phyloP scores from a whole-genome alignment of 208 protist genomes.

The Porcisia hertigi region DNA sequence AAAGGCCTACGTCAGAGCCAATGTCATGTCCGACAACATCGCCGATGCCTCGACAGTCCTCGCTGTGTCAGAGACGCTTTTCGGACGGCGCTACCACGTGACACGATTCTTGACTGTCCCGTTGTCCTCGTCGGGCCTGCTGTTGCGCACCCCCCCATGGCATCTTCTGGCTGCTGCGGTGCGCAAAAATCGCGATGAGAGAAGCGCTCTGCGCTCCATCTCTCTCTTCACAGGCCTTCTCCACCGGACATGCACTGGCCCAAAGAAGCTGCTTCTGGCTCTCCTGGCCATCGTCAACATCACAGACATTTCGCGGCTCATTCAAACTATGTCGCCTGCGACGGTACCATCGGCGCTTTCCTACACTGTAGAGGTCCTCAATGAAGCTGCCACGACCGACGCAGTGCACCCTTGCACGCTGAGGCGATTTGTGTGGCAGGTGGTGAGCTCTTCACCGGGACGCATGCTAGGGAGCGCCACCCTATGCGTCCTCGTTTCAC shows the following conservation, averaged over 20 bases:
- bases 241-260: not conserved
- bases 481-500: conserved; percentile 16
- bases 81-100: conserved; percentile 11
- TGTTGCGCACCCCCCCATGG: not conserved
- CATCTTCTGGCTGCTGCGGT: conserved; percentile 1
- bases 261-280: conserved; percentile 7
- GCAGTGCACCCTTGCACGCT: not conserved
- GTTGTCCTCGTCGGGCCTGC: not conserved
- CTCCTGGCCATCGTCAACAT: conserved; percentile 6
- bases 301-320: not conserved
- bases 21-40: conserved; percentile 1
- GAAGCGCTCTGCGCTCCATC: conserved; percentile 3
- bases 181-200: conserved; percentile 9
- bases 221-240: conserved; percentile 20
- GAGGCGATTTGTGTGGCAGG: not conserved
- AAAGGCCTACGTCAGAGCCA: conserved; percentile 6
- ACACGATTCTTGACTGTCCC: not conserved
- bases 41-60: conserved; percentile 11
- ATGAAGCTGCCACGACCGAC: not conserved
- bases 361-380: conserved; percentile 12
- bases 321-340: not conserved
- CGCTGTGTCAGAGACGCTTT: conserved; percentile 8
- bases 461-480: conserved; percentile 16
- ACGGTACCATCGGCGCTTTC: conserved; percentile 10
- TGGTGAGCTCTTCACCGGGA: not conserved